These are phyloP conservation scores for Talaromyces nanjingensis DNA, from an alignment of 495 filamentous ascomycete species.

Conservation along the genomic window DNA sequence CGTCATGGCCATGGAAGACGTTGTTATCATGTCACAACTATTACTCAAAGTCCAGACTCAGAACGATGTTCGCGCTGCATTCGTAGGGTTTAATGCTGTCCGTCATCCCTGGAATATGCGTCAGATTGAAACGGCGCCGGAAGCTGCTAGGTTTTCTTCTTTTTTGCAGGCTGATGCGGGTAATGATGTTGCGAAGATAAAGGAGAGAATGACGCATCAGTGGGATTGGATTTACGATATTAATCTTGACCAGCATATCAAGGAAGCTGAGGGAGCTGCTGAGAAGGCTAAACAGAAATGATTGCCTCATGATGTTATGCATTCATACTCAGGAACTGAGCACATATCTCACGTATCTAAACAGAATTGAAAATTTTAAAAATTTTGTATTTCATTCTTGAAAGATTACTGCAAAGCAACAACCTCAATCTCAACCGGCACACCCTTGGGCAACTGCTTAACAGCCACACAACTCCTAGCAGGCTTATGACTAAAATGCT, in stretches of 20 bases:
- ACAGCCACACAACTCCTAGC: constrained; percentile 91
- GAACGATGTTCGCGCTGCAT: no score
- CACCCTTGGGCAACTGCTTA: constrained; percentile 81
- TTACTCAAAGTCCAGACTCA: no score
- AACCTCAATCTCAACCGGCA: constrained; percentile 90
- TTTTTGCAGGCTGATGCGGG: no score
- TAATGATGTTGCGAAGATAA: background rate
- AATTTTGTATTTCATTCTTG: background rate
- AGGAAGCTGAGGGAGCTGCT: background rate
- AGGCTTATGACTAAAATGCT: constrained; percentile 82
- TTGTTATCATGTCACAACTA: no score
- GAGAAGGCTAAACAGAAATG: background rate
- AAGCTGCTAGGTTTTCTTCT: no score
- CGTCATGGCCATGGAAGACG: background rate
- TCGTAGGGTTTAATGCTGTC: no score
- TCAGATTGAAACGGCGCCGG: no score
- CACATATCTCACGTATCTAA: background rate
- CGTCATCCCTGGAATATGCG: no score
- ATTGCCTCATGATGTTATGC: background rate
- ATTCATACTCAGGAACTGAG: background rate
- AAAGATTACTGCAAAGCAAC: constrained; percentile 47
- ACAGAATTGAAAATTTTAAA: background rate
- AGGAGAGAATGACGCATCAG: background rate
- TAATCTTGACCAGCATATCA: background rate
- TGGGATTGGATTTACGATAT: background rate